Evolutionary conservation across 2,329 filamentous ascomycete genomes (phyloP), one percentile per base, ranked within the genome.

Genomic region (Periglandula ipomoeae): DNA sequence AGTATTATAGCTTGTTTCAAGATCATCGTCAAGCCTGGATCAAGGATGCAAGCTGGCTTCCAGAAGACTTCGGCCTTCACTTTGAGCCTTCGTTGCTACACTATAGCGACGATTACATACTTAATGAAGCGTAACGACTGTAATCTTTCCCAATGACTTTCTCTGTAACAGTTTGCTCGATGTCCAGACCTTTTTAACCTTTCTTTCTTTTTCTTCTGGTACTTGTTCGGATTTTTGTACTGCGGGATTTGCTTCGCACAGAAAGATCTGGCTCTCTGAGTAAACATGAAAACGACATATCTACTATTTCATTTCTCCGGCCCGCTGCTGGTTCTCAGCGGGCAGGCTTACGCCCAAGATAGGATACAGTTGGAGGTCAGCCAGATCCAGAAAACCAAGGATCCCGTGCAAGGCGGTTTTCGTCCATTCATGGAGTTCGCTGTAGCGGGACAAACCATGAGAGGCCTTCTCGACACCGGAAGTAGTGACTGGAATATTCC

Each of bases 351-450:
- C n/a, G 44, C 44, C 6, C 2, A 20, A 20, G 30, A 39, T 13
- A 17, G 20, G 5, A n/a, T 23, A 4, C 15, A 32, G 5, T 20
- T 39, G 44, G 44, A 40, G 44, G 23, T 40, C 23, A 47, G 22
- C 17, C 20, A 27, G 34, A 8, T 38, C 2, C 13, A n/a, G 20
- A 47, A 47, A 34, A 23, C 27, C 8, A 47, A 27, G 10, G 43
- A 35, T 15, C 11, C 30, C 3, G 0, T 2, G 3, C 30, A 44
- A 22, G 43, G 43, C 15, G 19, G 19, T 24, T 51, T 48, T 19
- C 27, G 44, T n/a, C 48, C 42, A 4, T 41, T 50, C 35, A 37
- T 50, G 20, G 44, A 50, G 9, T 50, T 46, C 44, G 1, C 26
- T 10, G 23, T 50, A 11, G 48, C 34, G 10, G 38, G 19, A 2